Conservation (phyloP, 345 rosid species). For the Dipteronia sinensis region DNA sequence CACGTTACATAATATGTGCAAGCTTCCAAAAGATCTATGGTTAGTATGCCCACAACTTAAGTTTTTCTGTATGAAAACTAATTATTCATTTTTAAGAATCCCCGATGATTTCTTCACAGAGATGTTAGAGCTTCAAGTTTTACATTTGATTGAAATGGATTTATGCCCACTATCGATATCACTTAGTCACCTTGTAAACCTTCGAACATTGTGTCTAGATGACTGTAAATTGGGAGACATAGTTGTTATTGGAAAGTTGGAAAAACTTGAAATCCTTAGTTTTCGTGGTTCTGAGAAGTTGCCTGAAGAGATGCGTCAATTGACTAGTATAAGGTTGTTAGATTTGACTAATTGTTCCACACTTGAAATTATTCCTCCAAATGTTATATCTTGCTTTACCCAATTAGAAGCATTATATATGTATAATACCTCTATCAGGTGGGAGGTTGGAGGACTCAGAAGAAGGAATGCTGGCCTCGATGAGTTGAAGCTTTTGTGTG, state of each 20-base stretch:
- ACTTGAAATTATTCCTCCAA: slow-evolving; percentile 13
- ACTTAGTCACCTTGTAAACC: too few relatives aligned
- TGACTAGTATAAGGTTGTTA: slow-evolving; percentile 15
- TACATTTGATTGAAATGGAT: too few relatives aligned
- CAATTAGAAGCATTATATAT: slow-evolving; percentile 31
- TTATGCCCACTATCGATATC: too few relatives aligned
- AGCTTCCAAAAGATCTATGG: background rate
- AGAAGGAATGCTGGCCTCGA: slow-evolving; percentile 15
- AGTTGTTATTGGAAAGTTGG: background rate
- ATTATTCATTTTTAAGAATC: accelerated
- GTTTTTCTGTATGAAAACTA: accelerated
- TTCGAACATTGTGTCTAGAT: too few relatives aligned
- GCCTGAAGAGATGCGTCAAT: background rate
- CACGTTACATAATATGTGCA: too few relatives aligned
- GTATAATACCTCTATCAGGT: slow-evolving; percentile 10
- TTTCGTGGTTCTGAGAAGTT: too few relatives aligned
- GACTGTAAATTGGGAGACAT: too few relatives aligned
- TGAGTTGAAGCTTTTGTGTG: slow-evolving; percentile 25
- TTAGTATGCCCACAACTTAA: background rate
- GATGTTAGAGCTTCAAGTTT: background rate
- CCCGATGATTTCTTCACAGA: slow-evolving; percentile 15
- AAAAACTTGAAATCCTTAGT: slow-evolving; percentile 12
- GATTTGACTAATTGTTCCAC: slow-evolving; percentile 5
- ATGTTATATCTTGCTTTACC: slow-evolving; percentile 10
- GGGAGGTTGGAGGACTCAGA: slow-evolving; percentile 20